phyloP scores from a whole-genome alignment of 148 eudicot genomes.

The Chenopodium formosanum region DNA sequence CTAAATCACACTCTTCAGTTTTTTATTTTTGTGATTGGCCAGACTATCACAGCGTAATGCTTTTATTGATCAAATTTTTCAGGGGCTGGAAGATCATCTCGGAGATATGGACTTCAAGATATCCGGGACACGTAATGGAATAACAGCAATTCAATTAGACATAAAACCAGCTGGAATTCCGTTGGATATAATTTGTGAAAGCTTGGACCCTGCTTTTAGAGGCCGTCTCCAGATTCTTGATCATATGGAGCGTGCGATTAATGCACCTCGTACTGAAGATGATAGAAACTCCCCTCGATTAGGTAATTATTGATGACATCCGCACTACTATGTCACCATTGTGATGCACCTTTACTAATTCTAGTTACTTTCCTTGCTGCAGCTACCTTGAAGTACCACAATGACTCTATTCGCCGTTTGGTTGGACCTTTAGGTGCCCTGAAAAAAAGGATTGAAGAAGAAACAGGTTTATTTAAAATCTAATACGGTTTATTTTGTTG shows the following conservation, averaged over 20 bases:
- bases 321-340: neutral
- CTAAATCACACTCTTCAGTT: neutral
- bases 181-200: slow-evolving; percentile 81
- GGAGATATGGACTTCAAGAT: slow-evolving; percentile 99
- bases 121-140: slow-evolving; percentile 91
- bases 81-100: slow-evolving; percentile 98
- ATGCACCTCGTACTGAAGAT: slow-evolving; percentile 64
- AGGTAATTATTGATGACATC: slow-evolving; percentile 35
- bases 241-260: slow-evolving; percentile 80
- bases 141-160: slow-evolving; percentile 94
- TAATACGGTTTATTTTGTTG: neutral
- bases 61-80: slow-evolving; percentile 1
- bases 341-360: slow-evolving; percentile 8
- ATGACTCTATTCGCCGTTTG: slow-evolving; percentile 77
- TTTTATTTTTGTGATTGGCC: neutral
- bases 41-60: neutral
- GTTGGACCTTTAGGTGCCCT: slow-evolving; percentile 87
- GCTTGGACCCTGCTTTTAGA: slow-evolving; percentile 72
- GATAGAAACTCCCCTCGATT: slow-evolving; percentile 66
- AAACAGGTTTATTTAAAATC: slow-evolving; percentile 55
- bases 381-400: slow-evolving; percentile 74
- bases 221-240: slow-evolving; percentile 91
- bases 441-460: slow-evolving; percentile 83
- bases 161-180: slow-evolving; percentile 99
- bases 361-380: slow-evolving; percentile 25